Conservation (phyloP, 495 filamentous ascomycete species). For the Neurospora africana region DNA sequence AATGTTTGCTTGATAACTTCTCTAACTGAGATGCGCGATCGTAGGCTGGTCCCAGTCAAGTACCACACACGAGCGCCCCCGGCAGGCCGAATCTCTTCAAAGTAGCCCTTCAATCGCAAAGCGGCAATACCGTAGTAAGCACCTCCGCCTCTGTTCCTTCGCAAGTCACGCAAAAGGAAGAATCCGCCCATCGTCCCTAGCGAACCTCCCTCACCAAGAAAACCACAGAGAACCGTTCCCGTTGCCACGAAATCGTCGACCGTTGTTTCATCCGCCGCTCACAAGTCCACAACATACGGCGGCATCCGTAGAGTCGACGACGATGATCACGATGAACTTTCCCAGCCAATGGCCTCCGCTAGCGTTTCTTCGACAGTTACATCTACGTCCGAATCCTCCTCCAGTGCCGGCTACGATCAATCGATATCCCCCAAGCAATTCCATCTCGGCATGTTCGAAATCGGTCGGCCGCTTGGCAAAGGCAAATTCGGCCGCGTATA, state of each 20-base stretch:
- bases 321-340: neutral
- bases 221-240: conserved; percentile 15
- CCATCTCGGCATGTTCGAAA: conserved; percentile 98
- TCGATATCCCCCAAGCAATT: conserved; percentile 53
- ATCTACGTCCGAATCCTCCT: conserved; percentile 20
- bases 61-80: conserved; percentile 45
- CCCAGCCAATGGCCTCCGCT: neutral
- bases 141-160: conserved; percentile 56
- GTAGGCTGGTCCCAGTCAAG: conserved; percentile 33
- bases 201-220: conserved; percentile 30
- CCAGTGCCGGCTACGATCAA: conserved; percentile 1
- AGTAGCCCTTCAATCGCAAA: conserved; percentile 66
- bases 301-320: neutral
- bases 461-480: conserved; percentile 89
- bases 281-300: neutral
- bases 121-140: conserved; percentile 35
- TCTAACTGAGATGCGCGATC: conserved; percentile 32
- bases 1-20: neutral
- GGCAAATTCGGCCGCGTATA: conserved; percentile 98
- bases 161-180: conserved; percentile 50
- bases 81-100: conserved; percentile 66
- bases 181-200: conserved; percentile 4
- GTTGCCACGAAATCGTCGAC: neutral
- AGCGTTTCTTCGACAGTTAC: conserved; percentile 14
- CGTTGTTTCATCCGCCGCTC: neutral